Evolutionary conservation across 768 basidiomycete species (phyloP), one percentile per base, ranked within the genome.

Genomic region (Thelephora ganbajun): DNA sequence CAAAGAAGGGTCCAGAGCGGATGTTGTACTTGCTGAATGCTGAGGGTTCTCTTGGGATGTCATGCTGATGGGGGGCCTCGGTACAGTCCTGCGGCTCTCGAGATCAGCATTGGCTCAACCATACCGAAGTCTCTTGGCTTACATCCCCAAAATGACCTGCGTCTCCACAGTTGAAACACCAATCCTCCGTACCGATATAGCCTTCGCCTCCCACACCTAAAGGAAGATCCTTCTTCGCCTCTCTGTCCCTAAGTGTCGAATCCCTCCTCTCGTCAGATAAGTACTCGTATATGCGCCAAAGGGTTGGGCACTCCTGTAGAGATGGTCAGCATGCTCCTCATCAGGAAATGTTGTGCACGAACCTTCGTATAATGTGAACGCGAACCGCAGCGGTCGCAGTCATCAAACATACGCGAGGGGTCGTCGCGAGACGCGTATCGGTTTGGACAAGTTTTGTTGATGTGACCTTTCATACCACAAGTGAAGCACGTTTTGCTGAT

Each of bases 391-490:
- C 84, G 70, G 52, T 78, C 74, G 55, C 86, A 90, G 37, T 76
- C 72, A 43, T 70, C 55, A 49, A 67, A 67, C 5, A 53, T 9
- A 30, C 26, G 43, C 41, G 55, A 58, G 51, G 50, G 54, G 57
- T 46, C 53, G 34, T 55, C 60, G 19, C 61, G 57, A 30, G 62
- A 57, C 26, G 60, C 57, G 47, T 61, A 59, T 42, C 77, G 73
- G 60, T 86, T 83, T 3, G 86, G 83, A 58, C 83, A 88, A n/a
- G 71, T 74, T 48, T 66, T 70, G 53, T 73, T 83, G 47, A 87
- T 74, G 57, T 88, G 86, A 1, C 87, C 87, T 58, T 83, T 84
- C 83, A 86, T 85, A 13, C 83, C 83, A 54, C 87, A 90, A 2
- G 69, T 72, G 56, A 77, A 89, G 56, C 87, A 90, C 0, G 73